Percentiles rank a stretch among this genome's conserved stretches.
These are phyloP conservation scores for Leccinum pachyderme DNA, from an alignment of 1,284 basidiomycete genomes.

Conservation along the genomic window DNA sequence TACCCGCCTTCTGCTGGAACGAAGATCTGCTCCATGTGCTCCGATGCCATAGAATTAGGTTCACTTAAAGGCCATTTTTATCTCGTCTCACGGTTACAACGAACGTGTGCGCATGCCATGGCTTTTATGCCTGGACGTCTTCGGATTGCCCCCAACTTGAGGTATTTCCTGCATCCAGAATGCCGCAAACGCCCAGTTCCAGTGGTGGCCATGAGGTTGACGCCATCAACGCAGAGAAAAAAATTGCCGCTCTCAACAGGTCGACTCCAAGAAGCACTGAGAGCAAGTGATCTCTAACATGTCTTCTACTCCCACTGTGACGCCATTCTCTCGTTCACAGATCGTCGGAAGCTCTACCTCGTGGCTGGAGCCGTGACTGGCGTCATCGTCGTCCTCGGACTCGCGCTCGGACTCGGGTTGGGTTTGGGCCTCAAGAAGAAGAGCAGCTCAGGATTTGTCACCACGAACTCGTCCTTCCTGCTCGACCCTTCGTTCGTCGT, in stretches of 20 bases:
- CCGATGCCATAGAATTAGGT: not conserved
- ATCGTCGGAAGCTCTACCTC: constrained; percentile 19
- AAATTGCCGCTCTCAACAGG: constrained; percentile 1
- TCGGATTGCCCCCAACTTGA: not conserved
- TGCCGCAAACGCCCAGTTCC: constrained; percentile 17
- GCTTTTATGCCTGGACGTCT: constrained; percentile 6
- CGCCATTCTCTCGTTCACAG: constrained; percentile 9
- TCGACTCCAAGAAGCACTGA: not conserved
- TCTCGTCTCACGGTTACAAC: constrained; percentile 8
- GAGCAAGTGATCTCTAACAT: constrained; percentile 13
- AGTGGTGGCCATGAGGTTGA: constrained; percentile 3
- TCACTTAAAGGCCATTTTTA: not conserved
- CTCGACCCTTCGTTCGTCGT: constrained; percentile 30
- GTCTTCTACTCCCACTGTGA: too few relatives aligned
- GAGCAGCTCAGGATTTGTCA: constrained; percentile 12
- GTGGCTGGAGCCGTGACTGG: constrained; percentile 12
- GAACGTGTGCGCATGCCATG: constrained; percentile 16
- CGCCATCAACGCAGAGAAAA: constrained; percentile 9
- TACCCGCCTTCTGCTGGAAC: not conserved
- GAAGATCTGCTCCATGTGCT: not conserved
- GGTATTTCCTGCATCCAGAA: constrained; percentile 5
- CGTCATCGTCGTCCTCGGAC: constrained; percentile 20
- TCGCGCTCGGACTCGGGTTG: constrained; percentile 30
- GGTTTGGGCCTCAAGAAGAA: constrained; percentile 31
- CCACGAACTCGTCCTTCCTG: constrained; percentile 32